phyloP scores from a whole-genome alignment of 2,329 filamentous ascomycete species.

The Fusarium pilosicola region DNA sequence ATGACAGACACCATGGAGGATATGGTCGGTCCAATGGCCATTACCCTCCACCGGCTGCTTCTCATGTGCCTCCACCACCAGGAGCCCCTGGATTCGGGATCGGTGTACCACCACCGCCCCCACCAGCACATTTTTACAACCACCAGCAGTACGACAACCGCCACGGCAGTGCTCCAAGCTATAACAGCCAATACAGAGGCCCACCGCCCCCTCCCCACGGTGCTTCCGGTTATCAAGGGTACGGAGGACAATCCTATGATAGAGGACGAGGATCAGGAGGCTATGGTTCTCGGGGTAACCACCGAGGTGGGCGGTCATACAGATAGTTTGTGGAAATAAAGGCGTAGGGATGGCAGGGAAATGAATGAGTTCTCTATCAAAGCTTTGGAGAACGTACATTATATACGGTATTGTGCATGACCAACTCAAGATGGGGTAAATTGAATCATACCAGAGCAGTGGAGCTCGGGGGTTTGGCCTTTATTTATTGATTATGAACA shows the following conservation, averaged over 20 bases:
- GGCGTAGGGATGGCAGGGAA: not conserved
- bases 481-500: not conserved
- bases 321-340: constrained; percentile 21
- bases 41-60: constrained; percentile 14
- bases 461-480: not conserved
- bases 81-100: constrained; percentile 48
- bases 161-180: constrained; percentile 31
- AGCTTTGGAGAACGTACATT: not conserved
- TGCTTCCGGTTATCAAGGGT: constrained; percentile 34
- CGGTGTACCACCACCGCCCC: constrained; percentile 49
- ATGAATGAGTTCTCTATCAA: not conserved
- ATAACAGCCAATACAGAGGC: constrained; percentile 31
- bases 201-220: constrained; percentile 25
- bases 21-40: constrained; percentile 32
- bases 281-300: constrained; percentile 30
- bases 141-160: constrained; percentile 25
- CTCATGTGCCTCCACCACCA: constrained; percentile 46
- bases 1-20: constrained; percentile 36
- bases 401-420: not conserved
- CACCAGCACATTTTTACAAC: constrained; percentile 39
- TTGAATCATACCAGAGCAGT: not conserved
- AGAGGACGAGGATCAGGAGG: constrained; percentile 33
- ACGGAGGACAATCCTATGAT: constrained; percentile 28
- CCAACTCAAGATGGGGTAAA: not conserved
- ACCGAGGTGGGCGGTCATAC: constrained; percentile 38